phyloP scores from a whole-genome alignment of 208 protist genomes.

The Wallacemonas sp. region DNA sequence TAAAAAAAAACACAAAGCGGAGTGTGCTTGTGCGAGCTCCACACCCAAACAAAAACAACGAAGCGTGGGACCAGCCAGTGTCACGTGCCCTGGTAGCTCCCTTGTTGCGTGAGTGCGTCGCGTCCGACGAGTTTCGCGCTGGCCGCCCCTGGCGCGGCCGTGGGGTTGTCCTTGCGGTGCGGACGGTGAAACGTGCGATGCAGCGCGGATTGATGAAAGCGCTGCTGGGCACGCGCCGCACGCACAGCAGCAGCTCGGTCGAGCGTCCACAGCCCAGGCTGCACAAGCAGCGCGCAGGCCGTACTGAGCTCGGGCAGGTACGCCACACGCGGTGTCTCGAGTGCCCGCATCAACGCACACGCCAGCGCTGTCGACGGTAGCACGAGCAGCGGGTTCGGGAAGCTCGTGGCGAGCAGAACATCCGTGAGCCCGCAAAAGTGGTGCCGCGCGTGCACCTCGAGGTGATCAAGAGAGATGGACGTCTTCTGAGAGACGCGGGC shows the following conservation, averaged over 20 bases:
- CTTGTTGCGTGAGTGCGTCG: conserved; percentile 39
- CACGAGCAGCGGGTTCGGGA: conserved; percentile 62
- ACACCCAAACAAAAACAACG: too few species aligned
- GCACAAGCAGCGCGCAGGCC: conserved; percentile 61
- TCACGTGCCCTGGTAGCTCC: conserved; percentile 61
- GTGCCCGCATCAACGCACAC: conserved; percentile 55
- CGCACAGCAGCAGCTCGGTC: conserved; percentile 19
- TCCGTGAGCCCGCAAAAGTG: conserved; percentile 87
- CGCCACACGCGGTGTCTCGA: conserved; percentile 57
- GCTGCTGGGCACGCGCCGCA: conserved; percentile 13
- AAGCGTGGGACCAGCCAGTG: too few species aligned
- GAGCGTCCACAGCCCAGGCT: conserved; percentile 67
- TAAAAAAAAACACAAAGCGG: too few species aligned
- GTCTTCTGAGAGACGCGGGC: conserved; percentile 74
- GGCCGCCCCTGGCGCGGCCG: conserved; percentile 49
- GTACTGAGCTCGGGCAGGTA: conserved; percentile 75
- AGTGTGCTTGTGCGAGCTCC: too few species aligned
- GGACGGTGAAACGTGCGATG: conserved; percentile 62
- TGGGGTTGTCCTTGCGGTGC: conserved; percentile 69
- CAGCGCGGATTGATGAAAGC: conserved; percentile 26
- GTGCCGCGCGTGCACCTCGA: conserved; percentile 66
- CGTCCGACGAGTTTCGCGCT: conserved; percentile 8
- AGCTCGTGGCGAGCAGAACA: conserved; percentile 68
- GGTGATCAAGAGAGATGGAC: conserved; percentile 58
- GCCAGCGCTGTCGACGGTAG: conserved; percentile 63